Evolutionary conservation across 805 yeast genomes (phyloP).

Genomic region (Gaillardinia entomophila): DNA sequence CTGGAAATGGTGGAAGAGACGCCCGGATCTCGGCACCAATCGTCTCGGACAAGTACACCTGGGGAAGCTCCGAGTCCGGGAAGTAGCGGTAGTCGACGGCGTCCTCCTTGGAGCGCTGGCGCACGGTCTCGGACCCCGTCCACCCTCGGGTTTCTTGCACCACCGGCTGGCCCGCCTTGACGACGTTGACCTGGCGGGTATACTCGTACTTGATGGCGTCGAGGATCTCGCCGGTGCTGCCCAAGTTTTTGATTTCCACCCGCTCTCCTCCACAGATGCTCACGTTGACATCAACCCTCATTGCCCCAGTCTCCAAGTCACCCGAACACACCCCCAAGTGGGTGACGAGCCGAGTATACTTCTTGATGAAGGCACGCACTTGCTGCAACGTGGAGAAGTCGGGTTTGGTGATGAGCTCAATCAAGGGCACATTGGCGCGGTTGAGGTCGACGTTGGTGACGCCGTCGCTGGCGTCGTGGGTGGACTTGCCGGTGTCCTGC

Average conservation of each 20-base stretch:
- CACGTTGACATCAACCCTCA: constrained; percentile 93
- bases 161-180: constrained; percentile 28
- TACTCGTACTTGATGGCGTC: constrained; percentile 74
- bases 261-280: constrained; percentile 67
- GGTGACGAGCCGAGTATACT: constrained; percentile 67
- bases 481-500: constrained; percentile 88
- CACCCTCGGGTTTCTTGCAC: constrained; percentile 82
- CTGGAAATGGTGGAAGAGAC: constrained; percentile 58
- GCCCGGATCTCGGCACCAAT: constrained; percentile 38
- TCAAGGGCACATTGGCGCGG: constrained; percentile 78
- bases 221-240: constrained; percentile 74
- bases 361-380: constrained; percentile 73
- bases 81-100: constrained; percentile 86
- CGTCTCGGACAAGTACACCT: constrained; percentile 38
- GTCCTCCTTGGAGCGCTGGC: constrained; percentile 71
- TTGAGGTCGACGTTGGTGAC: constrained; percentile 65
- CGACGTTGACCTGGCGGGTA: constrained; percentile 53
- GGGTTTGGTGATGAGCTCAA: constrained; percentile 89
- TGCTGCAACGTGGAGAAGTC: constrained; percentile 66
- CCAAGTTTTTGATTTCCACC: constrained; percentile 85
- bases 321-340: constrained; percentile 76
- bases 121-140: constrained; percentile 70
- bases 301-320: constrained; percentile 89
- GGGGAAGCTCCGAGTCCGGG: constrained; percentile 89
- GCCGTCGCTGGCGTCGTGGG: constrained; percentile 41